phyloP scores from a whole-genome alignment of 495 filamentous ascomycete species.

The Schizothecium vesticola region DNA sequence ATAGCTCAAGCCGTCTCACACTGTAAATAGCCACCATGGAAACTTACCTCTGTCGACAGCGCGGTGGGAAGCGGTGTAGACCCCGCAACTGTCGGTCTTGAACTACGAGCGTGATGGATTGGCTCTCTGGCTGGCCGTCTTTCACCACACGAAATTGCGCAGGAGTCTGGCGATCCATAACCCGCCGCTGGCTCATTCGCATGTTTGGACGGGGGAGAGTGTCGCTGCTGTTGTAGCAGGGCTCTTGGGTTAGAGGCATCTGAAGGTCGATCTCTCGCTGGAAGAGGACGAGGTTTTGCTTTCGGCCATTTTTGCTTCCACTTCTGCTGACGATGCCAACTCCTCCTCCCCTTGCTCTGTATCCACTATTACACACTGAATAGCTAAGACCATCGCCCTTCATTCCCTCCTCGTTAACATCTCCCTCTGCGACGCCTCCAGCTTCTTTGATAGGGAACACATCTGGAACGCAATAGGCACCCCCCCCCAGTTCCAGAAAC shows the following conservation, averaged over 20 bases:
- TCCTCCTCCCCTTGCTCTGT: too few relatives aligned
- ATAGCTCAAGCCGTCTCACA: too few relatives aligned
- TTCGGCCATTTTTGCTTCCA: too few relatives aligned
- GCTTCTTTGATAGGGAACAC: conserved; percentile 1
- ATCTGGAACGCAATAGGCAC: conserved; percentile 6
- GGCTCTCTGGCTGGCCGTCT: conserved; percentile 12
- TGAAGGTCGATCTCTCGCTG: conserved; percentile 6
- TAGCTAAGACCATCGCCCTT: not conserved
- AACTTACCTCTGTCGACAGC: too few relatives aligned
- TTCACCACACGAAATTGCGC: conserved; percentile 7
- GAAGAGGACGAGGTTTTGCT: not conserved
- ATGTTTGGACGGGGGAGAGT: conserved; percentile 6
- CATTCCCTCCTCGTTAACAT: conserved; percentile 13
- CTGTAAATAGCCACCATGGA: too few relatives aligned
- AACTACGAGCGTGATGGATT: conserved; percentile 10
- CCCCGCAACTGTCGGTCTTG: conserved; percentile 6
- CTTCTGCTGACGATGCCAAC: too few relatives aligned
- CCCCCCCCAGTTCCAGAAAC: too few relatives aligned
- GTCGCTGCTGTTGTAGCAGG: not conserved
- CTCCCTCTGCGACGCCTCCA: not conserved
- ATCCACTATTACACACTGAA: too few relatives aligned
- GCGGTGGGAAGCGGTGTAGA: too few relatives aligned
- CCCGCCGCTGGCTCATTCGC: not conserved
- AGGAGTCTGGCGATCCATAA: conserved; percentile 10
- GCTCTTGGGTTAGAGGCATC: not conserved